Percentiles rank a stretch among this genome's conserved stretches.
These are phyloP conservation scores for Plasmodium malariae DNA, from an alignment of 169 alveolate species.

Conservation along the genomic window DNA sequence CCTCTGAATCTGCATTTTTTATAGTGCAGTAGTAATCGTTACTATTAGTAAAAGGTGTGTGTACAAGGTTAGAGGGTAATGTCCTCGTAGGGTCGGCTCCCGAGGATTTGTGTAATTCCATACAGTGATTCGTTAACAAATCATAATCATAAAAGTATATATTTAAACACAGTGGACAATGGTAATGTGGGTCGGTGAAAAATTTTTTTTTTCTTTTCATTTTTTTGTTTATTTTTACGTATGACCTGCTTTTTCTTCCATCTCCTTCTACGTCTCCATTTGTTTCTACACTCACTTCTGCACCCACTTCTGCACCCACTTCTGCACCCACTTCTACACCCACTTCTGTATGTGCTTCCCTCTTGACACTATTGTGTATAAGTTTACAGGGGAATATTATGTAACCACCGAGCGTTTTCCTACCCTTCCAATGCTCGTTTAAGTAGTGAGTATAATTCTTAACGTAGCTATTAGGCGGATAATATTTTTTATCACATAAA, in stretches of 20 bases:
- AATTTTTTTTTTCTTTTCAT: constrained; percentile 40
- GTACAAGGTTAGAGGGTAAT: constrained; percentile 45
- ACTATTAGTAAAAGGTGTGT: constrained; percentile 64
- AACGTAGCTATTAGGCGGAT: constrained; percentile 77
- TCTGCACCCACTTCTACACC: no score
- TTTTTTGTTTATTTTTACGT: constrained; percentile 27
- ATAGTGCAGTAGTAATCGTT: constrained; percentile 40
- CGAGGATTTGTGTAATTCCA: constrained; percentile 41
- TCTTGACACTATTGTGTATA: constrained; percentile 14
- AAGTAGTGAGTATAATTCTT: constrained; percentile 76
- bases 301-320: no score
- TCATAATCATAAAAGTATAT: constrained; percentile 30
- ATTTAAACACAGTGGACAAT: constrained; percentile 55
- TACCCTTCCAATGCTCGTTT: constrained; percentile 75
- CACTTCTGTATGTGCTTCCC: neutral
- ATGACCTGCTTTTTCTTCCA: neutral
- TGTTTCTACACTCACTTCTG: no score
- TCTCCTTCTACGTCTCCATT: no score
- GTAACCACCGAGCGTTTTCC: constrained; percentile 79
- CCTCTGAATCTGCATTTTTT: constrained; percentile 37
- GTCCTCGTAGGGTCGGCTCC: constrained; percentile 70
- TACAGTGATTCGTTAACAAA: constrained; percentile 37
- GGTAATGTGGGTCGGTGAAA: constrained; percentile 58
- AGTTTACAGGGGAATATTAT: constrained; percentile 83
- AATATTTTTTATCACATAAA: constrained; percentile 74